These are phyloP conservation scores for Coemansia sp. DNA, from an alignment of 192 early-diverging fungal genomes.

Conservation along the genomic window DNA sequence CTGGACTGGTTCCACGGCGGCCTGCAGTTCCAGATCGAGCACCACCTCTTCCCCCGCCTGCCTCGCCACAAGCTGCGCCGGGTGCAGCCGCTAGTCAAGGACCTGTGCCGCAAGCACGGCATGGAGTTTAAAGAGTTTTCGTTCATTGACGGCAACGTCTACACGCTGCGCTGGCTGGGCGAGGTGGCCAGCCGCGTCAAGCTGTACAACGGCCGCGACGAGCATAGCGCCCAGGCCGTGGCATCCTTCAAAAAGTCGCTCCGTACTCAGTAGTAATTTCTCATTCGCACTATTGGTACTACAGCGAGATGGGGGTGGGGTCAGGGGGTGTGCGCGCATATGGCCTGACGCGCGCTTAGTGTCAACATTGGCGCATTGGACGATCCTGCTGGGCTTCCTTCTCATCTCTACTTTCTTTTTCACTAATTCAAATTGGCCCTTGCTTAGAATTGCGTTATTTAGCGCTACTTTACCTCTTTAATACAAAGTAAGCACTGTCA, in stretches of 20 bases:
- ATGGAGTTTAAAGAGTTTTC: constrained; percentile 79
- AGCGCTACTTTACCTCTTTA: not conserved
- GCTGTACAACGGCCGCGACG: constrained; percentile 45
- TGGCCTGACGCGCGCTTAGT: not conserved
- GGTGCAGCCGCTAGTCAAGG: constrained; percentile 71
- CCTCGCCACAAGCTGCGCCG: constrained; percentile 86
- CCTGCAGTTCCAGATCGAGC: constrained; percentile 94
- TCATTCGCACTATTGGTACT: not conserved
- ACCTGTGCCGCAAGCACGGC: constrained; percentile 77
- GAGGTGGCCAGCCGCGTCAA: constrained; percentile 68
- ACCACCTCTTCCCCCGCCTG: constrained; percentile 94
- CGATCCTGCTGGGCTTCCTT: not conserved
- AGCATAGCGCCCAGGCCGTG: constrained; percentile 21
- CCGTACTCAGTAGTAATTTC: not conserved
- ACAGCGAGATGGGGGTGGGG: not conserved
- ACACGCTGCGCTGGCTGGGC: constrained; percentile 73
- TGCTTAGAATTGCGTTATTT: not conserved
- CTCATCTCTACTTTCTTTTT: constrained; percentile 4
- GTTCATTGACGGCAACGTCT: constrained; percentile 82
- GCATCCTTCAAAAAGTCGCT: constrained; percentile 3
- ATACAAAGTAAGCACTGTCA: not conserved
- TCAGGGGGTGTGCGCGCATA: not conserved
- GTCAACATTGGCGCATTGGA: not conserved
- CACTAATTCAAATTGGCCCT: not conserved
- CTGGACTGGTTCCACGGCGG: constrained; percentile 99